These are phyloP conservation scores for Umbilicaria muhlenbergii DNA, from an alignment of 495 filamentous ascomycete species.

Conservation along the genomic window DNA sequence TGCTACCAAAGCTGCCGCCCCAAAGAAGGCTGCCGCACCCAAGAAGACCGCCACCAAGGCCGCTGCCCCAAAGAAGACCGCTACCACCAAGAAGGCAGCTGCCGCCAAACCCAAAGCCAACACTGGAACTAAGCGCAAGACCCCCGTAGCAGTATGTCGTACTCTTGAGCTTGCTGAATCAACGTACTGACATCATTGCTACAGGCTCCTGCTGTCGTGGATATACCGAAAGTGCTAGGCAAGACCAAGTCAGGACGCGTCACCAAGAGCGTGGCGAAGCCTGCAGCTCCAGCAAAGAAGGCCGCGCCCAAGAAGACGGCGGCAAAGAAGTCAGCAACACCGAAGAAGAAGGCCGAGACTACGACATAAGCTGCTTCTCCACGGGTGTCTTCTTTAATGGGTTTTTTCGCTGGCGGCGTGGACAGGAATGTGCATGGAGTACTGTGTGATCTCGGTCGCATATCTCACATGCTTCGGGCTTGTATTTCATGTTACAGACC, in stretches of 20 bases:
- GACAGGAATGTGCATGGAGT: not conserved
- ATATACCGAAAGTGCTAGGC: slow-evolving; percentile 55
- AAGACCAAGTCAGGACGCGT: slow-evolving; percentile 91
- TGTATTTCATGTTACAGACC: not conserved
- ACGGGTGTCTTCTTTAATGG: too few species aligned
- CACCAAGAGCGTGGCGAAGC: slow-evolving; percentile 58
- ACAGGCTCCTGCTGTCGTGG: slow-evolving; percentile 50
- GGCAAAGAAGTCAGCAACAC: slow-evolving; percentile 14
- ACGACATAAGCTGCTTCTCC: too few species aligned
- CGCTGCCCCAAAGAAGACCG: slow-evolving; percentile 6
- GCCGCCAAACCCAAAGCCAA: slow-evolving; percentile 32
- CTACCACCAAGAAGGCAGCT: slow-evolving; percentile 18
- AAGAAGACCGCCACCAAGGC: slow-evolving; percentile 11
- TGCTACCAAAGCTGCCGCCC: slow-evolving; percentile 25
- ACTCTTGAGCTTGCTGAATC: not conserved
- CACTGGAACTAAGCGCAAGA: slow-evolving; percentile 34
- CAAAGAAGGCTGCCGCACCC: slow-evolving; percentile 27
- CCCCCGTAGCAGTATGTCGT: slow-evolving; percentile 26
- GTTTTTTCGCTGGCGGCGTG: too few species aligned
- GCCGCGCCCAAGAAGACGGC: slow-evolving; percentile 26
- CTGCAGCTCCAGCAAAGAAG: slow-evolving; percentile 41
- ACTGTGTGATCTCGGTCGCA: slow-evolving; percentile 2
- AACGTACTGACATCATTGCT: not conserved
- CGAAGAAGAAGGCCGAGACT: slow-evolving; percentile 7
- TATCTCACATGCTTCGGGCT: not conserved